Base-by-base conservation (phyloP, 2,329 filamentous ascomycete genomes). In the Scedosporium boydii region DNA sequence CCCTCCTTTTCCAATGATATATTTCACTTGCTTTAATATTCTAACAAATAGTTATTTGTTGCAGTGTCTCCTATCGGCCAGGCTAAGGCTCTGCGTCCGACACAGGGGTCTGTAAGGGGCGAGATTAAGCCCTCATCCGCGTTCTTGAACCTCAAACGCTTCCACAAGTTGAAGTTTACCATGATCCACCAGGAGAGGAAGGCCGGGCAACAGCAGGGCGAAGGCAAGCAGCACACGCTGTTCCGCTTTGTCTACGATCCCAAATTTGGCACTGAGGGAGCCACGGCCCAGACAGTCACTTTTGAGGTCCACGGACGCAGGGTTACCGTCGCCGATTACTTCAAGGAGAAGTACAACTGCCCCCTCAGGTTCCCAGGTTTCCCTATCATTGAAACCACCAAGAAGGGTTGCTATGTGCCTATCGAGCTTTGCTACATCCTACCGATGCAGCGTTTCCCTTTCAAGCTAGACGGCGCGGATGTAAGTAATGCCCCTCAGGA, bases 401-500 rank as follows among this genome's bases (percentile, higher is more conserved):
- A 79, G 51, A 79, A 72, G 1, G 83, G 80, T 0, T 58, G 59
- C 2, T 72, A 75, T 3, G 86, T 87, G 65, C 87, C 87, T 0
- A 81, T 88, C 75, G 87, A 89, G 67, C 71, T 86, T 3, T 84
- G 83, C 62, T 73, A 75, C 7, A 66, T 86, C 6, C 69, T 77
- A 42, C 72, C 77, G 0, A 80, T 84, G 70, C 86, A 89, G 70
- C 77, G 83, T 0, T 90, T 87, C 66, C 76, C 78, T 0, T 87
- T 78, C 75, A 89, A 89, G 73, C 72, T 89, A 1, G 81, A 81
- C 61, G 78, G 81, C 0, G 71, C 75, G 0, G 80, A 61, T 26
- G 59, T 61, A 61, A 53, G 59, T 51, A 14, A 29, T n/a, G 5
- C 12, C 10, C 23, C 21, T 55, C 18, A 6, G 10, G 29, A 16